Base-by-base conservation (phyloP, 805 yeast species). In the Saturnispora zaruensis region DNA sequence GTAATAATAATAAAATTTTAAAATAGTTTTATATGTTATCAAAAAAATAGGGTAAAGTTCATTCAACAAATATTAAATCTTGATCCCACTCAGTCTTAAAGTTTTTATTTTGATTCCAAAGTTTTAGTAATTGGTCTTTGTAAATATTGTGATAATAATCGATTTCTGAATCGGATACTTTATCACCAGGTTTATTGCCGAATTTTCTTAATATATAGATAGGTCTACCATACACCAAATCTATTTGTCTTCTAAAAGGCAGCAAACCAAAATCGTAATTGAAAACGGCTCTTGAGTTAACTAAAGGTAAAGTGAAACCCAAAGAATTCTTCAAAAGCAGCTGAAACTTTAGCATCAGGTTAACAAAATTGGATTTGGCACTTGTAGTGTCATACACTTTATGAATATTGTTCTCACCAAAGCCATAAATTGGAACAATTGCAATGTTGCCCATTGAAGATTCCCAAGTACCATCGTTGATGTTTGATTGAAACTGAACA, bases 281-380 rank as follows among this genome's bases (percentile, higher is more conserved):
- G 67, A 91, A 90, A 0, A 93, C 73, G 0, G 98, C 97, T 42
- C 98, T 73, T 1, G 96, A 96, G 62, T 87, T 83, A 68, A 93
- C 85, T 45, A 93, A 77, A 1, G 99, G 99, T 5, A 93, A 60
- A 0, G 99, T 90, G 66, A 91, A 91, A 1, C 91, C 93, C 48
- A 81, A 74, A 34, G 68, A 72, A 26, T 70, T 70, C 59, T 93
- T 91, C 60, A 91, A 63, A 80, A 87, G 78, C 32, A 75, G 65
- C 64, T 91, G 98, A 47, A 84, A 68, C 58, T 79, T 75, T 24
- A 75, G 75, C 63, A 64, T 58, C 18, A 46, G 59, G 34, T 40
- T 76, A 59, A 32, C 26, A 33, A 74, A 53, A 7, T 56, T 56
- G 20, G 50, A 44, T 37, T 68, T 56, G 3, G 55, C 44, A 14